Conservation (phyloP, 805 yeast species). For the Nakazawaea holstii region DNA sequence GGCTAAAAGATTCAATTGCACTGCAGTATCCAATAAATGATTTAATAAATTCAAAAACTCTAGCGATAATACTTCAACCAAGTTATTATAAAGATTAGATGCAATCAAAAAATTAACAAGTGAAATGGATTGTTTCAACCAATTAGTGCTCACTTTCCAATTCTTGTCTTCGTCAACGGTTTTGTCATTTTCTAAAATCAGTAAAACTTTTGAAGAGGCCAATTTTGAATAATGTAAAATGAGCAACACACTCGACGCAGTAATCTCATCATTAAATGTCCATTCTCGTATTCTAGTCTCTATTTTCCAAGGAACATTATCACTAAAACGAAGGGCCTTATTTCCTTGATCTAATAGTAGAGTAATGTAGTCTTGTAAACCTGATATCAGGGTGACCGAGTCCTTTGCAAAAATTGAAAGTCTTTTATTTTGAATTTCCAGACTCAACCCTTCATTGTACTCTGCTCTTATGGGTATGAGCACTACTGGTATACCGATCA, state of each 20-base stretch:
- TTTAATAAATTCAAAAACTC: slow-evolving; percentile 3
- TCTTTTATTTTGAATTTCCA: slow-evolving; percentile 1
- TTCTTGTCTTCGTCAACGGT: neutral
- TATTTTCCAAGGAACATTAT: slow-evolving; percentile 5
- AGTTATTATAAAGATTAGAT: neutral
- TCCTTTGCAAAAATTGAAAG: slow-evolving; percentile 2
- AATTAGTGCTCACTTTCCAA: slow-evolving; percentile 9
- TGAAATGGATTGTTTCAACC: slow-evolving; percentile 5
- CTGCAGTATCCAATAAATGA: slow-evolving; percentile 2
- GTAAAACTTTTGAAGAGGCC: neutral
- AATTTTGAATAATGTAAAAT: slow-evolving; percentile 1
- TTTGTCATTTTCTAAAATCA: neutral
- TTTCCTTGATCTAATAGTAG: neutral
- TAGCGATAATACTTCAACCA: neutral
- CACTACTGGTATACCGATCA: slow-evolving; percentile 1
- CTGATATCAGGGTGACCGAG: neutral
- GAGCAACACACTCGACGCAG: slow-evolving; percentile 1
- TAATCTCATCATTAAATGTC: slow-evolving; percentile 4
- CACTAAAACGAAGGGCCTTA: neutral
- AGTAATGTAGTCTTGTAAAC: slow-evolving; percentile 5
- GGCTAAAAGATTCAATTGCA: slow-evolving; percentile 5
- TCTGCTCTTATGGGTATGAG: neutral
- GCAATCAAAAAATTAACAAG: slow-evolving; percentile 3
- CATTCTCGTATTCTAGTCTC: neutral
- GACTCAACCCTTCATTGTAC: neutral